A percentile compares a stretch with the other conserved stretches of the same genome.
These are phyloP conservation scores for Amylostereum chailletii DNA, from an alignment of 1,284 basidiomycete genomes.

Conservation along the genomic window DNA sequence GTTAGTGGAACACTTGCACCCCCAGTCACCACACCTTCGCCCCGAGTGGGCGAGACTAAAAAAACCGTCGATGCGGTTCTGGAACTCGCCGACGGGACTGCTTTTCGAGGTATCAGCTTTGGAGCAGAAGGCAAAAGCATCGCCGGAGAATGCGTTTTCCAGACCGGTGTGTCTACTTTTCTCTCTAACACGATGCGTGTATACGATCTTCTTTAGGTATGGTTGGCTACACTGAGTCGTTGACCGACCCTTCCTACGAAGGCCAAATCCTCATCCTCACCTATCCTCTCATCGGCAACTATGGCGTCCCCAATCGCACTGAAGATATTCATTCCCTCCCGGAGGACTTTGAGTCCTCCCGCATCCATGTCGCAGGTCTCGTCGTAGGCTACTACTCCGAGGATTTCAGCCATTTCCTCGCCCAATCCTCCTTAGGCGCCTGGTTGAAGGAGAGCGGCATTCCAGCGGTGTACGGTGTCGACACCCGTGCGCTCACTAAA, in stretches of 20 bases:
- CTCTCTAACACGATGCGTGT: conserved; percentile 5
- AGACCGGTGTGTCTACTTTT: conserved; percentile 71
- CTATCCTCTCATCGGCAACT: conserved; percentile 96
- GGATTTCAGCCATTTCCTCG: conserved; percentile 94
- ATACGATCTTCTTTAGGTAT: conserved; percentile 55
- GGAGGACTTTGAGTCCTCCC: conserved; percentile 85
- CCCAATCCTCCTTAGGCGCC: conserved; percentile 77
- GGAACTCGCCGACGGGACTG: conserved; percentile 88
- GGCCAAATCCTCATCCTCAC: conserved; percentile 97
- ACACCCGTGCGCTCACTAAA: conserved; percentile 96
- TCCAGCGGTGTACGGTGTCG: conserved; percentile 94
- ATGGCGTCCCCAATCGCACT: conserved; percentile 87
- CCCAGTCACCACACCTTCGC: conserved; percentile 41
- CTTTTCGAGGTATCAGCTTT: conserved; percentile 87
- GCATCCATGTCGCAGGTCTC: conserved; percentile 90
- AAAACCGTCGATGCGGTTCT: conserved; percentile 54
- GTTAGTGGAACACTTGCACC: conserved; percentile 37
- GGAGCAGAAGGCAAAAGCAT: conserved; percentile 89
- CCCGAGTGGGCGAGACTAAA: conserved; percentile 13
- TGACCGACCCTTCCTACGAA: conserved; percentile 98
- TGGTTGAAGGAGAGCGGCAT: conserved; percentile 97
- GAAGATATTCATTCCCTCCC: conserved; percentile 58
- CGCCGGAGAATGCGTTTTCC: conserved; percentile 98
- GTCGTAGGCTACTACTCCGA: conserved; percentile 93
- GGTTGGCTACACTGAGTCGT: conserved; percentile 98